Evolutionary conservation across 176 grass and related monocot species (phyloP), one percentile per base, ranked within the genome.

Genomic region (Musa itinerans): DNA sequence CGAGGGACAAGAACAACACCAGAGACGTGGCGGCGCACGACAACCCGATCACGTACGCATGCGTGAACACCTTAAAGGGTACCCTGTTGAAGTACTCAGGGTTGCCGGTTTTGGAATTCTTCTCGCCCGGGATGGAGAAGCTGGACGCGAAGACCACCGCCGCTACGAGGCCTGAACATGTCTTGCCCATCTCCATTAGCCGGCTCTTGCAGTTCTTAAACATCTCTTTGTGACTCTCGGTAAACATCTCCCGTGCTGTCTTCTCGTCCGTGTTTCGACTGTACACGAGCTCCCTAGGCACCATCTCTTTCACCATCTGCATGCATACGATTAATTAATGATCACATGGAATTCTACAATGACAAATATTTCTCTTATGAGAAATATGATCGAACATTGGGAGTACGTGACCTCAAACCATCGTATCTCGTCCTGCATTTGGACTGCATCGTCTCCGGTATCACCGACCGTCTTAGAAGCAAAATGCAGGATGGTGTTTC

Each of bases 61-160:
- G 76, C 2, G 69, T 27, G 72, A 79, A 79, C 22, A 83, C 55
- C 57, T 73, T 78, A 50, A 83, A 83, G 7, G 82, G 23, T n/a
- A 26, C 23, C 24, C 53, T 78, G 53, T 78, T 43, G n/a, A 83
- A 25, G 63, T 78, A 78, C 9, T 74, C 7, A 21, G 81, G 81
- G 4, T 83, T 73, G 12, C 58, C 22, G 13, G 71, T 62, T 2
- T 2, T 64, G 8, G 52, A 15, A 61, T 78, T 75, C 58, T 83
- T 83, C 20, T 83, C 81, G 55, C 74, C 81, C 10, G 75, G 81
- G 10, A 83, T 83, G 23, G 81, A 83, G 81, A 83, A 83, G 76
- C 67, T 83, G 16, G 81, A 78, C 21, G 81, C 81, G 14, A 83
- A 83, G 1, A 83, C 81, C 17, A 83, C 81, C 9, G 81, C 75